Conservation (phyloP, 73 alveolate genomes). For the Halteria grandinella region DNA sequence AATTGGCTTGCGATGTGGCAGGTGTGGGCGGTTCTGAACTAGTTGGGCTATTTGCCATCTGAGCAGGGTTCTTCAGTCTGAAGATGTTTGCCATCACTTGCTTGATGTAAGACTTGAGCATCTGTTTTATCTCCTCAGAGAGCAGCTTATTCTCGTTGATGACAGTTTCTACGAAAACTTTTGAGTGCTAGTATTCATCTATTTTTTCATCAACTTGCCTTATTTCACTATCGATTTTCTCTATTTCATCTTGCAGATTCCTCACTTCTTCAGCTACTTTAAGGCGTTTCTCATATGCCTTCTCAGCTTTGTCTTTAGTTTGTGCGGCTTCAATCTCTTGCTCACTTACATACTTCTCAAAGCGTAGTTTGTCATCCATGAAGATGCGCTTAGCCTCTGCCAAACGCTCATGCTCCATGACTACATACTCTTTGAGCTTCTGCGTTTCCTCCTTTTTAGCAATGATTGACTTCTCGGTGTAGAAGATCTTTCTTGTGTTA, state of each 20-base stretch:
- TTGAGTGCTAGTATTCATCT: no score
- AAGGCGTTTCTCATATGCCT: conserved; percentile 9
- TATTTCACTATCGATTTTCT: conserved; percentile 37
- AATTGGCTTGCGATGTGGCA: no score
- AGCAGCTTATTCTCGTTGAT: no score
- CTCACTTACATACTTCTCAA: conserved; percentile 14
- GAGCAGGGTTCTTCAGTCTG: no score
- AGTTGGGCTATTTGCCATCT: no score
- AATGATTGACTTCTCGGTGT: background rate
- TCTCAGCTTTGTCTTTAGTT: no score
- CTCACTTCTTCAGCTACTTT: conserved; percentile 10
- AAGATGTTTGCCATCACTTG: no score
- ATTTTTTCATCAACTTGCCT: conserved; percentile 28
- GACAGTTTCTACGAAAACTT: no score
- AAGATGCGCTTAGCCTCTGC: conserved; percentile 34
- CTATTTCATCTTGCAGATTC: conserved; percentile 23
- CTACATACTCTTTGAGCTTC: conserved; percentile 23
- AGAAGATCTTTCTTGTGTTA: conserved; percentile 5
- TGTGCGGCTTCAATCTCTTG: no score
- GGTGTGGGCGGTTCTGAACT: no score
- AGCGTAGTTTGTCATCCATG: conserved; percentile 27
- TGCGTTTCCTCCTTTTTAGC: conserved; percentile 40
- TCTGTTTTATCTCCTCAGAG: no score
- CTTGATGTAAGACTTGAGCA: no score
- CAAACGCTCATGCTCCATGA: conserved; percentile 40